phyloP scores from a whole-genome alignment of 768 basidiomycete species.

The Tulasnella sp. region DNA sequence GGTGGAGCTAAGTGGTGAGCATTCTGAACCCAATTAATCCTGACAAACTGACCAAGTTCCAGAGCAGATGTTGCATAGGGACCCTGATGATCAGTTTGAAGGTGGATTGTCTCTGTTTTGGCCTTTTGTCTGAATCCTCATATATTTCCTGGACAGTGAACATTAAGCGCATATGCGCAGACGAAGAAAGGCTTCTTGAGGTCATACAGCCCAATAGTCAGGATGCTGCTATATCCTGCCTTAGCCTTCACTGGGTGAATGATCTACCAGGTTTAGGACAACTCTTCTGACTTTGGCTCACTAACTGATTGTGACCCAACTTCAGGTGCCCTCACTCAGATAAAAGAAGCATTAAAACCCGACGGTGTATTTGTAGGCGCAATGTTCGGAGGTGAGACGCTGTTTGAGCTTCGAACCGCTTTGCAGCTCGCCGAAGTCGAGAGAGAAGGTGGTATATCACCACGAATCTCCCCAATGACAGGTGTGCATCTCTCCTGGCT shows the following conservation, averaged over 20 bases:
- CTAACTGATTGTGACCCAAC: neutral
- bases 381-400: constrained; percentile 88
- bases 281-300: constrained; percentile 16
- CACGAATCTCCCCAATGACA: constrained; percentile 94
- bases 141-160: constrained; percentile 40
- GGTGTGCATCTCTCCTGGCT: constrained; percentile 35
- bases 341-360: constrained; percentile 67
- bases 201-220: constrained; percentile 58
- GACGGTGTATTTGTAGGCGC: constrained; percentile 93
- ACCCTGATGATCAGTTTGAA: constrained; percentile 67
- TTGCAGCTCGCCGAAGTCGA: constrained; percentile 90
- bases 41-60: constrained; percentile 1
- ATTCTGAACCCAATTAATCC: neutral
- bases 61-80: constrained; percentile 64
- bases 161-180: constrained; percentile 61
- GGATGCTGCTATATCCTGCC: constrained; percentile 83
- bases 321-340: constrained; percentile 71
- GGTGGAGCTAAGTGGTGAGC: constrained; percentile 76
- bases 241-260: constrained; percentile 93
- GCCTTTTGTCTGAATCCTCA: constrained; percentile 3
- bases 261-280: constrained; percentile 94
- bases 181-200: constrained; percentile 70
- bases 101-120: constrained; percentile 33
- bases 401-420: constrained; percentile 91
- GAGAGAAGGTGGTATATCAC: constrained; percentile 92